Base-by-base conservation (phyloP, 2,329 filamentous ascomycete species). In the Fusarium sp. region DNA sequence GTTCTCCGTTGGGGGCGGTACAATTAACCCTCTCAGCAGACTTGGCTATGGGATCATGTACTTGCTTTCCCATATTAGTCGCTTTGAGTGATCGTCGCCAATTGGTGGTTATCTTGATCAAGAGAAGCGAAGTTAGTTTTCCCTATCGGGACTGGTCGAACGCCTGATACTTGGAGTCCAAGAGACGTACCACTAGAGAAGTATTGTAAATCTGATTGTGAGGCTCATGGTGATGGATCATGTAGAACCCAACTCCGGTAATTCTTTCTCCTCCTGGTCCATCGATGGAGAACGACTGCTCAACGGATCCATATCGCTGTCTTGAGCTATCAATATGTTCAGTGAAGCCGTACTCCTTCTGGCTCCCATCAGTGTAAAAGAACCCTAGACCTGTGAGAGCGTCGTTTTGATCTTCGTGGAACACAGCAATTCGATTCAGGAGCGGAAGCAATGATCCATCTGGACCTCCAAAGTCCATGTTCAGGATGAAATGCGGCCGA, bases 401-500 rank as follows among this genome's bases (percentile, higher is more conserved):
- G 29, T 1, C 20, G 5, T 11, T 0, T 0, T 1, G 0, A 14
- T 50, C 29, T 14, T 63, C 47, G 21, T 23, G 23, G 2, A 50
- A 41, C 6, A 55, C 7, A 4, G n/a, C 17, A 13, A 63, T 29
- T 37, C 53, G 48, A 6, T 20, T 33, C 5, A 65, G 59, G 4
- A 21, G 48, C 6, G 48, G 48, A 3, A 63, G 47, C 0, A 48
- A 6, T 1, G 15, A 42, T 8, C 58, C 62, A 2, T 25, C 21
- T 1, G 20, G 18, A 3, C 62, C 53, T 1, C 62, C 62, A 36
- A 65, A 54, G n/a, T 58, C 25, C 58, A 63, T 65, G n/a, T 65
- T 37, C 7, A 65, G 13, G 0, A 41, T 18, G 13, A 63, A 63
- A 2, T 13, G 9, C 3, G 42, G 35, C 7, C 46, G 10, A 2